Percentiles rank a stretch among this genome's conserved stretches.
Evolutionary conservation across 805 yeast genomes (phyloP).

Genomic region (Monosporozyma aquatica): DNA sequence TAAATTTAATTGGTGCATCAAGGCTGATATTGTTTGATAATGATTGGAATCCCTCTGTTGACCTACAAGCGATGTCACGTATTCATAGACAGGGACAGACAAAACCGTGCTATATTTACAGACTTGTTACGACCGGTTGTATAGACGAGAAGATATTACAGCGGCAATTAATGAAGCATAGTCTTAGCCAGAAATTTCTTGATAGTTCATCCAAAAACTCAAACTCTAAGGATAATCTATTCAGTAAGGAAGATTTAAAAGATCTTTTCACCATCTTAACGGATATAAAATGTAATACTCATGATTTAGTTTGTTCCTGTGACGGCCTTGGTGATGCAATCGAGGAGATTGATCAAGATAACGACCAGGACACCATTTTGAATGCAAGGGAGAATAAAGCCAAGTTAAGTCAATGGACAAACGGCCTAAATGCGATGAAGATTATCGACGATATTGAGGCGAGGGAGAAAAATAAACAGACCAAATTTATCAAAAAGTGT

Average conservation of each 20-base stretch:
- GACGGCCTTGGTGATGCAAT: slow-evolving; percentile 42
- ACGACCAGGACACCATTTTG: slow-evolving; percentile 7
- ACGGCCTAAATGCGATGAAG: slow-evolving; percentile 41
- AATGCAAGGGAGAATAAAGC: slow-evolving; percentile 7
- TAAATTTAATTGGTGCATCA: slow-evolving; percentile 85
- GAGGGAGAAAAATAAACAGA: slow-evolving; percentile 25
- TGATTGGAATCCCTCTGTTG: slow-evolving; percentile 95
- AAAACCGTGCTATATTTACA: slow-evolving; percentile 66
- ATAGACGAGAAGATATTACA: slow-evolving; percentile 93
- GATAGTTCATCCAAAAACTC: slow-evolving; percentile 27
- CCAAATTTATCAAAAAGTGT: slow-evolving; percentile 45
- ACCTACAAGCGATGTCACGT: slow-evolving; percentile 91
- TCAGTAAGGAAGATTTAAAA: slow-evolving; percentile 57
- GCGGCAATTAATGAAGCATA: slow-evolving; percentile 77
- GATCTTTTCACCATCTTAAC: slow-evolving; percentile 59
- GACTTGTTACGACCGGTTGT: slow-evolving; percentile 79
- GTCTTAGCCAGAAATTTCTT: slow-evolving; percentile 64
- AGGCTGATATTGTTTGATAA: slow-evolving; percentile 78
- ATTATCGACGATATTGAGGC: slow-evolving; percentile 17
- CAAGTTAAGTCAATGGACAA: slow-evolving; percentile 36
- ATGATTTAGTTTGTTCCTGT: slow-evolving; percentile 65
- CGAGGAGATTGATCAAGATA: slow-evolving; percentile 3
- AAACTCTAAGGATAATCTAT: slow-evolving; percentile 51
- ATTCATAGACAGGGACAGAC: slow-evolving; percentile 91
- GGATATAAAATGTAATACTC: slow-evolving; percentile 56